Percentiles rank a stretch among this genome's conserved stretches.
phyloP scores from a whole-genome alignment of 768 basidiomycete species.

The Lentinula boryana region DNA sequence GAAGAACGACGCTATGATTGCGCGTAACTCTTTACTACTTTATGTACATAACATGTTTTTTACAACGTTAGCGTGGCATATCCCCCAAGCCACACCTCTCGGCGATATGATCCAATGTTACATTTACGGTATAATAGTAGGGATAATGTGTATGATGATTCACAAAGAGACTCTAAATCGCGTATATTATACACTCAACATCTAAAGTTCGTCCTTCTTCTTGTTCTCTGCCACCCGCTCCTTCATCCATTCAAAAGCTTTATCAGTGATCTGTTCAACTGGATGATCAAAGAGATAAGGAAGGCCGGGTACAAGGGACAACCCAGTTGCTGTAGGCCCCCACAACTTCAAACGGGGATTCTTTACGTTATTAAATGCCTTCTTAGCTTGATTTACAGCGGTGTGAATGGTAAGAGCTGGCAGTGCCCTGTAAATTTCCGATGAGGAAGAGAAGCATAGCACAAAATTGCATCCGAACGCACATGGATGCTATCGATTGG shows the following conservation, averaged over 20 bases:
- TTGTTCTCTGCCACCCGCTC: slow-evolving; percentile 37
- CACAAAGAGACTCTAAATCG: background rate
- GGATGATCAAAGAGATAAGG: slow-evolving; percentile 80
- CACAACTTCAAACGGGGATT: slow-evolving; percentile 58
- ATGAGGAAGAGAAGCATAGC: slow-evolving; percentile 6
- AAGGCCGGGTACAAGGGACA: slow-evolving; percentile 67
- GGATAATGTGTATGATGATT: too few species aligned
- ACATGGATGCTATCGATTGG: slow-evolving; percentile 82
- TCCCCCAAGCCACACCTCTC: background rate
- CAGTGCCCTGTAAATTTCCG: slow-evolving; percentile 49
- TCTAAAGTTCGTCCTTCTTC: slow-evolving; percentile 24
- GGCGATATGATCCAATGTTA: too few species aligned
- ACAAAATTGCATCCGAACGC: slow-evolving; percentile 17
- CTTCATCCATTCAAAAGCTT: slow-evolving; percentile 66
- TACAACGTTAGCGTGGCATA: background rate
- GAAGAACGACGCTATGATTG: slow-evolving; percentile 36
- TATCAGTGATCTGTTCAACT: slow-evolving; percentile 65
- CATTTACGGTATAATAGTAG: too few species aligned
- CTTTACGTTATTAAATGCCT: slow-evolving; percentile 52
- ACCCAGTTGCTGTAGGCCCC: slow-evolving; percentile 72
- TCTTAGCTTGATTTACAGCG: slow-evolving; percentile 67
- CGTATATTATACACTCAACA: background rate
- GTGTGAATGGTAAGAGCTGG: slow-evolving; percentile 86
- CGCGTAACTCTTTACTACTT: background rate
- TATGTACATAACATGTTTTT: background rate